phyloP scores from a whole-genome alignment of 345 rosid genomes.

The Anacardium occidentale region DNA sequence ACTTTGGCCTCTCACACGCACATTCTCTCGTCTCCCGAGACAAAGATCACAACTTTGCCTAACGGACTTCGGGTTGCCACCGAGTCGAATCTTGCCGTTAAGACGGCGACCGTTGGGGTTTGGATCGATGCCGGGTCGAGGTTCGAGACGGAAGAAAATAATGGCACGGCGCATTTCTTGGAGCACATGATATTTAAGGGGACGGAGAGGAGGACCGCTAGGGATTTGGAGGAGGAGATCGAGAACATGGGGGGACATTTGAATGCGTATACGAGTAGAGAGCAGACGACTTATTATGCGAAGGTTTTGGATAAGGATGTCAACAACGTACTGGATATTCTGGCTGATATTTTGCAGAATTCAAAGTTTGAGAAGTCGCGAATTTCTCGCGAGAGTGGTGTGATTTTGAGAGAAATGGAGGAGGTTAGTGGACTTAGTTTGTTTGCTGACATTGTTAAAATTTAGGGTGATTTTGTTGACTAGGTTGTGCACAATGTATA shows the following conservation, averaged over 20 bases:
- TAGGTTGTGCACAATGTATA: background rate
- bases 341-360: constrained; percentile 94
- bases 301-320: constrained; percentile 83
- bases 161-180: constrained; percentile 91
- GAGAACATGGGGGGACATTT: constrained; percentile 97
- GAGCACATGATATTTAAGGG: constrained; percentile 99
- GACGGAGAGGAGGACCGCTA: constrained; percentile 60
- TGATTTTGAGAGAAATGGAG: constrained; percentile 76
- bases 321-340: constrained; percentile 61
- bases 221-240: constrained; percentile 79
- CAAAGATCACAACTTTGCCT: constrained; percentile 82
- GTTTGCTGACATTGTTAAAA: background rate
- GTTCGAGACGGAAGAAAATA: constrained; percentile 80
- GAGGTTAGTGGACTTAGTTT: constrained; percentile 46
- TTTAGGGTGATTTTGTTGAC: background rate
- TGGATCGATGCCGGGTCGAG: constrained; percentile 99
- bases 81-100: constrained; percentile 71
- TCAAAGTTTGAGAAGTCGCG: constrained; percentile 64
- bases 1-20: constrained; percentile 58
- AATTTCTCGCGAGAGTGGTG: constrained; percentile 69
- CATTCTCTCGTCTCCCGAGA: constrained; percentile 84
- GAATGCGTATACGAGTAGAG: constrained; percentile 93
- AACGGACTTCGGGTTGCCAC: constrained; percentile 93
- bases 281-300: constrained; percentile 92
- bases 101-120: constrained; percentile 89